A percentile compares a stretch with the other conserved stretches of the same genome.
Evolutionary conservation across 2,329 filamentous ascomycete genomes (phyloP).

Genomic region (Phaeophleospora eucalypticola): DNA sequence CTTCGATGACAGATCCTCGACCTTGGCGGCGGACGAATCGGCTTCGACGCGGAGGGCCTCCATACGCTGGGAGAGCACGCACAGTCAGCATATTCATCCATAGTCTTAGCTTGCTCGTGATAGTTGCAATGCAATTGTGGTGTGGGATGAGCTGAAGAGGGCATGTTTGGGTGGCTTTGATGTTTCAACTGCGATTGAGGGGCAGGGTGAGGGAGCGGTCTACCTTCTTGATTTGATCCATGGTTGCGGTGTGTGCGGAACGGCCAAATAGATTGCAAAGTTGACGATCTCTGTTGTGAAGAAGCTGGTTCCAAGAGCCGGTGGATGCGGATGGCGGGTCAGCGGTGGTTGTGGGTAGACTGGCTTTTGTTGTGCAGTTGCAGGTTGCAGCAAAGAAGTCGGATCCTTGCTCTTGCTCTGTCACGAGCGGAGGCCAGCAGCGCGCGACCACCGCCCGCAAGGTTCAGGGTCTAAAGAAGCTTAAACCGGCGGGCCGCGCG

Average conservation of each 20-base stretch:
- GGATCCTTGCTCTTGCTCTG: not conserved
- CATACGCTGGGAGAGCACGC: constrained; percentile 67
- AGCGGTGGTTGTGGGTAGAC: not conserved
- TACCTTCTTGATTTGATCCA: constrained; percentile 45
- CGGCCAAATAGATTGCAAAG: not conserved
- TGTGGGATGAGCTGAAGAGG: too few relatives aligned
- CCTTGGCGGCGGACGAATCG: constrained; percentile 75
- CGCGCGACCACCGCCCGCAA: not conserved
- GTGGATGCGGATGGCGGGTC: not conserved
- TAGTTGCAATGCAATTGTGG: not conserved
- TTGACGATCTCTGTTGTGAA: not conserved
- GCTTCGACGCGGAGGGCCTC: constrained; percentile 89
- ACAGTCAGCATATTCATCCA: constrained; percentile 22
- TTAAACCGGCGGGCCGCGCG: not conserved
- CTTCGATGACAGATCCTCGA: constrained; percentile 80
- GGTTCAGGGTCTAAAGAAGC: not conserved
- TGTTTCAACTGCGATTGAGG: constrained; percentile 21
- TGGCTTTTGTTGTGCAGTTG: not conserved
- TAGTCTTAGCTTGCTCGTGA: too few relatives aligned
- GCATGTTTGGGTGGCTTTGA: constrained; percentile 14
- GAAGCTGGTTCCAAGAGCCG: not conserved
- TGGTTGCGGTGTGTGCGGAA: constrained; percentile 22
- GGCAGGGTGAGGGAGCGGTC: constrained; percentile 24
- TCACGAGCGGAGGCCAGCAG: not conserved
- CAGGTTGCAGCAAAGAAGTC: not conserved